Conservation (phyloP, 108 stramenopile species). For the Discostella pseudostelligera region DNA sequence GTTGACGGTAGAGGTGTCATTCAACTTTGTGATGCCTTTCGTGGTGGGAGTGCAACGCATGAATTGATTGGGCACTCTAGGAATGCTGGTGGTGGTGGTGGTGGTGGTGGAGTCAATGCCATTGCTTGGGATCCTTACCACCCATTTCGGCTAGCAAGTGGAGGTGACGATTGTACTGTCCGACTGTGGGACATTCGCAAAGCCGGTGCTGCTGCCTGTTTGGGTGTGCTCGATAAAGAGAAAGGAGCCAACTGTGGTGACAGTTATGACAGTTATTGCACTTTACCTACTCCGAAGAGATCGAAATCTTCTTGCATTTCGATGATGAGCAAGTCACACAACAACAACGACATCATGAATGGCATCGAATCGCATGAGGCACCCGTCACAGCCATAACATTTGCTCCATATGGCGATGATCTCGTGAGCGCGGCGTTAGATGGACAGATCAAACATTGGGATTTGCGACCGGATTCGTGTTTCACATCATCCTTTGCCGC, state of each 20-base stretch:
- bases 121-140: conserved; percentile 67
- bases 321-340: conserved; percentile 1
- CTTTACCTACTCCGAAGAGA: not conserved
- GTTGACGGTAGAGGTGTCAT: conserved; percentile 28
- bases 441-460: conserved; percentile 64
- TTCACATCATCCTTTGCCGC: conserved; percentile 37
- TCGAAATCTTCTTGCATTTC: conserved; percentile 1
- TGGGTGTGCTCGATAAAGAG: conserved; percentile 60
- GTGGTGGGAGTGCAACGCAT: conserved; percentile 67
- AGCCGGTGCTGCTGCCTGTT: conserved; percentile 57
- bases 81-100: not conserved
- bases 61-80: conserved; percentile 59
- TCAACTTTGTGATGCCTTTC: conserved; percentile 59
- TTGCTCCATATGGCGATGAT: conserved; percentile 57
- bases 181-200: conserved; percentile 83
- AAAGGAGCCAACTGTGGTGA: conserved; percentile 8
- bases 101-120: conserved; percentile 51
- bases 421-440: conserved; percentile 60
- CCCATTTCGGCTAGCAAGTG: conserved; percentile 62
- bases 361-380: conserved; percentile 48
- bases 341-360: conserved; percentile 6
- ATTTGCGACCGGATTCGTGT: conserved; percentile 58
- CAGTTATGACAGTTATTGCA: conserved; percentile 39
- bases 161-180: conserved; percentile 59
- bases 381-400: conserved; percentile 55